phyloP scores from a whole-genome alignment of 2,329 filamentous ascomycete genomes.

The Diaporthe citri region DNA sequence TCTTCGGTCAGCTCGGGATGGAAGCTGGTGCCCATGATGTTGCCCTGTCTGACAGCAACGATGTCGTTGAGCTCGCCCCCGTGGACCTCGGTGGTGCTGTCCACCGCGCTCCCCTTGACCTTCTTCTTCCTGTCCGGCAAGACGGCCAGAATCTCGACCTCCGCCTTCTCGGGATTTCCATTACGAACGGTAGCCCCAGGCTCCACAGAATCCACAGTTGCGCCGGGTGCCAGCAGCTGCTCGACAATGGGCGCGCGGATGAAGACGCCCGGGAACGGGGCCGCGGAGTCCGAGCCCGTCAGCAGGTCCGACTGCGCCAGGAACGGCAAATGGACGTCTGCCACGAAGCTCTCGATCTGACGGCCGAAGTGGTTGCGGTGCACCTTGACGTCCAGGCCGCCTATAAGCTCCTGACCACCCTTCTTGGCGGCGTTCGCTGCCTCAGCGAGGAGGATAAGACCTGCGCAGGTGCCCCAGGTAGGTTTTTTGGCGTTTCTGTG shows the following conservation, averaged over 20 bases:
- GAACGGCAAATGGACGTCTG: constrained; percentile 79
- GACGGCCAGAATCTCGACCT: constrained; percentile 65
- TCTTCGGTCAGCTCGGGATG: constrained; percentile 94
- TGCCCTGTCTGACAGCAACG: constrained; percentile 89
- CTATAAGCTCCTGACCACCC: constrained; percentile 92
- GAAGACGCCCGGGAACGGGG: constrained; percentile 86
- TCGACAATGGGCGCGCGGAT: constrained; percentile 96
- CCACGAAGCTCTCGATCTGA: constrained; percentile 92
- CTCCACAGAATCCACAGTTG: constrained; percentile 51
- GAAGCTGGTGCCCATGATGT: constrained; percentile 95
- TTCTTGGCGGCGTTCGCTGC: constrained; percentile 89
- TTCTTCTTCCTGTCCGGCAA: constrained; percentile 55
- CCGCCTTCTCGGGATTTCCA: constrained; percentile 39
- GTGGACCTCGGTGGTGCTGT: constrained; percentile 49
- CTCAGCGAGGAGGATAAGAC: constrained; percentile 90
- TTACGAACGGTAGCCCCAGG: constrained; percentile 50
- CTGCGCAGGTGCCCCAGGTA: constrained; percentile 96
- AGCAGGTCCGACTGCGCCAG: constrained; percentile 56
- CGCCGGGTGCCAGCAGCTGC: constrained; percentile 67
- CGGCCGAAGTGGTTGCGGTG: constrained; percentile 96
- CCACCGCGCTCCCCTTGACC: constrained; percentile 53
- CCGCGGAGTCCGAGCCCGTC: constrained; percentile 38
- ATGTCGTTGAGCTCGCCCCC: constrained; percentile 74
- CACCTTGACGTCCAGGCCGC: constrained; percentile 89
- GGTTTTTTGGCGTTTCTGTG: constrained; percentile 79